Percentiles rank a stretch among this genome's conserved stretches.
Conservation (phyloP, 1,284 basidiomycete genomes). For the Tausonia pullulans region DNA sequence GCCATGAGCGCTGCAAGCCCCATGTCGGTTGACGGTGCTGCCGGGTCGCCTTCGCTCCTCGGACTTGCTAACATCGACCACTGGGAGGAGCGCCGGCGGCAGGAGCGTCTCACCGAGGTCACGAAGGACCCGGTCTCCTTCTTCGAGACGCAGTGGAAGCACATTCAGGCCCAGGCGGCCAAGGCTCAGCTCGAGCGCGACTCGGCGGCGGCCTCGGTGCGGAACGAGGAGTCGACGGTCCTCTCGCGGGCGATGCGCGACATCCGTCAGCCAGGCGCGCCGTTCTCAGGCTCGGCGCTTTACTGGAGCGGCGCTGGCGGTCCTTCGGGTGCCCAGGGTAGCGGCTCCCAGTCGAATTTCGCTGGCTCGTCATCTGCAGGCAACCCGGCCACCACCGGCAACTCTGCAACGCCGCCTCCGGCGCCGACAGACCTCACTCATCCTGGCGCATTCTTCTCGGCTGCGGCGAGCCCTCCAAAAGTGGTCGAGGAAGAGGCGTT, state of each 20-base stretch:
- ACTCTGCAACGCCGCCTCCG: neutral
- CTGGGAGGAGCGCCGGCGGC: neutral
- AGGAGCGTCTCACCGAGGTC: conserved; percentile 1
- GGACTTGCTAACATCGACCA: conserved; percentile 1
- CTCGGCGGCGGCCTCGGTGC: neutral
- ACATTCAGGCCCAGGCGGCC: conserved; percentile 5
- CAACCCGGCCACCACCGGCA: neutral
- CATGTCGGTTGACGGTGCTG: neutral
- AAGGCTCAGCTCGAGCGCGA: neutral
- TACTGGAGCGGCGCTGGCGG: too few relatives aligned
- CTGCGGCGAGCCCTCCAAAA: neutral
- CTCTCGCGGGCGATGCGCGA: conserved; percentile 11
- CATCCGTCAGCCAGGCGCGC: neutral
- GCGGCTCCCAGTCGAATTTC: neutral
- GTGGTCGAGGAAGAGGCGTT: conserved; percentile 6
- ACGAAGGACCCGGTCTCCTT: conserved; percentile 13
- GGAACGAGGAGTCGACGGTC: neutral
- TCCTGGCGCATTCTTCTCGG: neutral
- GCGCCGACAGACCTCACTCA: neutral
- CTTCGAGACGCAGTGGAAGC: conserved; percentile 9
- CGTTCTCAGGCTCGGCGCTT: too few relatives aligned
- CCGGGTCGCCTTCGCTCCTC: neutral
- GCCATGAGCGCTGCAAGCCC: neutral
- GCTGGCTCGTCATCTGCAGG: neutral
- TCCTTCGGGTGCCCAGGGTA: too few relatives aligned